A percentile compares a stretch with the other conserved stretches of the same genome.
Conservation (phyloP, 2,329 filamentous ascomycete genomes). For the Aureobasidium sp. region DNA sequence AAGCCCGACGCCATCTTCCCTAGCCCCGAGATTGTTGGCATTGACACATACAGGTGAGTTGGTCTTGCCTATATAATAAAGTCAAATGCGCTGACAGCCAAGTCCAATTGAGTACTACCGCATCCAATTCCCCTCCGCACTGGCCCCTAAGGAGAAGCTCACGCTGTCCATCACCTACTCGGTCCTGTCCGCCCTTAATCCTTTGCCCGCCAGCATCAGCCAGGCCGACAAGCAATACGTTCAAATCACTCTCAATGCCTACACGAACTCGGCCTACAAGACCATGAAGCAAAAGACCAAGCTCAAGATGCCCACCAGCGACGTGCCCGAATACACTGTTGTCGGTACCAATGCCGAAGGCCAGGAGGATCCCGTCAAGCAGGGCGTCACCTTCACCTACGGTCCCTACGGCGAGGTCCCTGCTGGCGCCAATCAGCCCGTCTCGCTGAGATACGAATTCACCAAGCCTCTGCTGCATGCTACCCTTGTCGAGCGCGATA, state of each 20-base stretch:
- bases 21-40: slow-evolving; percentile 56
- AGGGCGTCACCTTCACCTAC: slow-evolving; percentile 80
- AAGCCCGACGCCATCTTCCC: slow-evolving; percentile 58
- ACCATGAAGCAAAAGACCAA: slow-evolving; percentile 96
- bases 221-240: slow-evolving; percentile 85
- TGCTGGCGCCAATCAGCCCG: slow-evolving; percentile 65
- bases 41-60: slow-evolving; percentile 44
- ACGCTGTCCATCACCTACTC: slow-evolving; percentile 84
- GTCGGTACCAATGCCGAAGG: slow-evolving; percentile 47
- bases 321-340: slow-evolving; percentile 78
- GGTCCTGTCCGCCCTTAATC: slow-evolving; percentile 66
- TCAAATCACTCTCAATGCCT: slow-evolving; percentile 75
- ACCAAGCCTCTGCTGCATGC: slow-evolving; percentile 83
- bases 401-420: slow-evolving; percentile 77
- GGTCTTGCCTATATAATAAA: not conserved
- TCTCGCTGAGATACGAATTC: slow-evolving; percentile 85
- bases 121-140: slow-evolving; percentile 66
- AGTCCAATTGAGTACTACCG: slow-evolving; percentile 63
- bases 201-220: slow-evolving; percentile 72
- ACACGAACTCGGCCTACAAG: slow-evolving; percentile 71
- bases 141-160: slow-evolving; percentile 68
- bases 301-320: slow-evolving; percentile 71
- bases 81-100: not conserved
- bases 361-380: slow-evolving; percentile 66
- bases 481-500: slow-evolving; percentile 71